Evolutionary conservation across 2,329 filamentous ascomycete species (phyloP), one percentile per base, ranked within the genome.

Genomic region (Fonsecaea monophora): DNA sequence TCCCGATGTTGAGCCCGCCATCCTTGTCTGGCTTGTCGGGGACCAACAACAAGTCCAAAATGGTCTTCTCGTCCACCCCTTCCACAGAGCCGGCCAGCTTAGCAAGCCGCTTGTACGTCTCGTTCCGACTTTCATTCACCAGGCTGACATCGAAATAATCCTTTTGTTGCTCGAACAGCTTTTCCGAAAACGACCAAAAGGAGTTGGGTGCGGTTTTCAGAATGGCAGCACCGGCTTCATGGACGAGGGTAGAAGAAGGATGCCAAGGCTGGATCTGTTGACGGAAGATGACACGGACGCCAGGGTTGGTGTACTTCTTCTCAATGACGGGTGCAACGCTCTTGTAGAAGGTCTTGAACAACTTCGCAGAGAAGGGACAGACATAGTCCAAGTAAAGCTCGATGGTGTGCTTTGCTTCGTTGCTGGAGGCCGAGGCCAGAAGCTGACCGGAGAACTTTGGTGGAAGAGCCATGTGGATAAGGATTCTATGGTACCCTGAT

Each of bases 221-320:
- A 1, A 97, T 92, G 2, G 93, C 94, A 37, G 92, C 86, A 3
- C 84, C 94, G 37, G 93, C 91, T 84, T 98, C 94, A 64, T 82
- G 79, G 8, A 75, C 76, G 10, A 93, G 84, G 6, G 90, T 93
- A 48, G 88, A 93, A 21, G 90, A 92, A 1, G 94, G 94, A 80
- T 98, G 94, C 94, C 94, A 97, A 13, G 93, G 92, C 82, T 97
- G 93, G 74, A 97, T 87, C 77, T 97, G 93, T 77, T 94, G 94
- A 58, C 94, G 90, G 83, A 97, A 92, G 75, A 98, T 86, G 73
- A 96, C 83, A 73, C 80, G 85, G 2, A 97, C 81, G 68, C 84
- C 84, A 4, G 72, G 70, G 67, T 82, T 83, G 30, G 81, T 73
- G 70, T 90, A 88, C 73, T 88, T 88, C 58, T 83, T 73, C 68